Conservation (phyloP, 2,329 filamentous ascomycete species). For the Pochonia chlamydosporia region DNA sequence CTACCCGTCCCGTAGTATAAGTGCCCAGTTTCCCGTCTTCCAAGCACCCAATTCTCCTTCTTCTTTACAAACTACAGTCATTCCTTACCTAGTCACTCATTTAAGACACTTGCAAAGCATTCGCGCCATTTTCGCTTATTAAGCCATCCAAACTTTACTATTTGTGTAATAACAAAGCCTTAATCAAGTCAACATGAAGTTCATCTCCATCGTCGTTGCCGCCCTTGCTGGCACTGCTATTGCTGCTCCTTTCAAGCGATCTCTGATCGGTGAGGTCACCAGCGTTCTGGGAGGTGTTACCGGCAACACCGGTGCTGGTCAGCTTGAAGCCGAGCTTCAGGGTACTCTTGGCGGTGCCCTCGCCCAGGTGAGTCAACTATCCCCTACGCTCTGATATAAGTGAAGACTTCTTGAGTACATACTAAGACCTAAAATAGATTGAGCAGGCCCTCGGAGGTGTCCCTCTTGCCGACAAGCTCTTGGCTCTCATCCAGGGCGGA, state of each 20-base stretch:
- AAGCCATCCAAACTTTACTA: background rate
- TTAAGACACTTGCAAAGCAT: background rate
- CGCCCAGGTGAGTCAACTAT: background rate
- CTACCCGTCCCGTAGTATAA: background rate
- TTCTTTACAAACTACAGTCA: constrained; percentile 3
- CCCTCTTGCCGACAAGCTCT: constrained; percentile 16
- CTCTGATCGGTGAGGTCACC: constrained; percentile 12
- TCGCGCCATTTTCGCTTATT: background rate
- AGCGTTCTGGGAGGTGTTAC: constrained; percentile 10
- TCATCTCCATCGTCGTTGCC: constrained; percentile 11
- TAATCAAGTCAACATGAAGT: constrained; percentile 14
- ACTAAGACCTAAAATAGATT: too few species aligned
- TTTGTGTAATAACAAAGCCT: background rate
- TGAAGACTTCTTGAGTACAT: too few species aligned
- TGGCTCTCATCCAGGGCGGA: constrained; percentile 13
- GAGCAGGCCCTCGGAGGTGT: constrained; percentile 14
- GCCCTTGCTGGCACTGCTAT: constrained; percentile 12
- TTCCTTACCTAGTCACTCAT: background rate
- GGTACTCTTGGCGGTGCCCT: constrained; percentile 11
- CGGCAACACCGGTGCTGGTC: constrained; percentile 9
- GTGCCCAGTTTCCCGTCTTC: background rate
- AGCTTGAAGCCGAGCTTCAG: constrained; percentile 15
- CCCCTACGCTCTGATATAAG: too few species aligned
- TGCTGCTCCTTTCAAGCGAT: constrained; percentile 11
- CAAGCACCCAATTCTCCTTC: background rate